Conservation (phyloP, 768 basidiomycete species). For the Boletus tylopilopsis region DNA sequence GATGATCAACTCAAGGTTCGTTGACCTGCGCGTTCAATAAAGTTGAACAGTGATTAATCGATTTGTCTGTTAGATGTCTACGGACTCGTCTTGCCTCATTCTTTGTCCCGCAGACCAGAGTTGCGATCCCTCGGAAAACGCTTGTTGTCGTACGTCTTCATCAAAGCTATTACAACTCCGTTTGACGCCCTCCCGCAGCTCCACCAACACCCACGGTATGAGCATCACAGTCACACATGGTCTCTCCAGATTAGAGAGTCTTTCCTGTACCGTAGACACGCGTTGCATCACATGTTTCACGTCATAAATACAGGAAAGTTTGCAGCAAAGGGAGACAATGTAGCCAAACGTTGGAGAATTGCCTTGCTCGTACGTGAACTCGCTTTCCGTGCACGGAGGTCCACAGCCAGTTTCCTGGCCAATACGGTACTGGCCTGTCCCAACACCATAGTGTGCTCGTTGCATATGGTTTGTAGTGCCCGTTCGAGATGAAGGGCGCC, state of each 20-base stretch:
- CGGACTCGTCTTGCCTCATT: constrained; percentile 64
- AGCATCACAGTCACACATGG: constrained; percentile 3
- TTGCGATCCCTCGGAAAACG: constrained; percentile 66
- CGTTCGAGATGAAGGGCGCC: constrained; percentile 69
- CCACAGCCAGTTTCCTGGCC: constrained; percentile 62
- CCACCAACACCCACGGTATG: constrained; percentile 46
- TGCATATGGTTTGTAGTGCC: constrained; percentile 53
- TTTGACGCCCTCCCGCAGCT: constrained; percentile 32
- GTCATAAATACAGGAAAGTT: constrained; percentile 66
- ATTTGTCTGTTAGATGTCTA: constrained; percentile 38
- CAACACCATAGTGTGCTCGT: constrained; percentile 46
- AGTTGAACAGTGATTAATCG: not conserved
- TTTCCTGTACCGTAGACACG: constrained; percentile 6
- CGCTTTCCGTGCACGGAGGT: constrained; percentile 49
- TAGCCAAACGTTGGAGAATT: constrained; percentile 57
- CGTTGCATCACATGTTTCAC: constrained; percentile 11
- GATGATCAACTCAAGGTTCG: constrained; percentile 51
- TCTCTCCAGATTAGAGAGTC: constrained; percentile 19
- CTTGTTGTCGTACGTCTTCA: constrained; percentile 70
- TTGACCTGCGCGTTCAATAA: not conserved
- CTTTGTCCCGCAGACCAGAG: constrained; percentile 64
- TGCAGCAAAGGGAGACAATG: constrained; percentile 62
- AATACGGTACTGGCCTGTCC: constrained; percentile 63
- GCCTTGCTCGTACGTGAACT: constrained; percentile 47
- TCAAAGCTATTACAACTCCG: not conserved